Evolutionary conservation across 768 basidiomycete genomes (phyloP).

Genomic region (Boletus speciosus): DNA sequence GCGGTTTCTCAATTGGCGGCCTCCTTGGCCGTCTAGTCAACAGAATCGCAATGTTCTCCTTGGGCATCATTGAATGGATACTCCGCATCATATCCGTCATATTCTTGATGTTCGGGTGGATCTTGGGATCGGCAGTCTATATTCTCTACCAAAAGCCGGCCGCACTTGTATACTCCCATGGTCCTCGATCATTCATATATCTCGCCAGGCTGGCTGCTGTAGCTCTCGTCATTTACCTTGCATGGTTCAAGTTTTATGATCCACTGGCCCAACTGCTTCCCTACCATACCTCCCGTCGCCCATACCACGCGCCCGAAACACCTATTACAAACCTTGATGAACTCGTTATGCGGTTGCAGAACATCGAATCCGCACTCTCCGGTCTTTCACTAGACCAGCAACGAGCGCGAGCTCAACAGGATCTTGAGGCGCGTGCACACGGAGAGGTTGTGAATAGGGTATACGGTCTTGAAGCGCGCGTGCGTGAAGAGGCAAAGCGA

Average conservation of each 20-base stretch:
- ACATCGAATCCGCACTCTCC: slow-evolving; percentile 61
- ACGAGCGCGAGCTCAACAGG: slow-evolving; percentile 46
- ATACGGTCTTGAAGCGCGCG: slow-evolving; percentile 51
- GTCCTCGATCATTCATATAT: slow-evolving; percentile 29
- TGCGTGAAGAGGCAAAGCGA: slow-evolving; percentile 44
- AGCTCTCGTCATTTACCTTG: slow-evolving; percentile 41
- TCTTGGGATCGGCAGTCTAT: slow-evolving; percentile 49
- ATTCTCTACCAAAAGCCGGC: slow-evolving; percentile 47
- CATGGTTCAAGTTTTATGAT: slow-evolving; percentile 44
- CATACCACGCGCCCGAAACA: slow-evolving; percentile 52
- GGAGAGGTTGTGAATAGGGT: slow-evolving; percentile 54
- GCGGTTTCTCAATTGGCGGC: slow-evolving; percentile 45
- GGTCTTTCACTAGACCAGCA: slow-evolving; percentile 56
- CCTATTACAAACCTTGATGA: slow-evolving; percentile 68
- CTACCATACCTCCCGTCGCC: slow-evolving; percentile 27
- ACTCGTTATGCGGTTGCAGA: slow-evolving; percentile 56
- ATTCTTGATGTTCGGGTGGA: slow-evolving; percentile 44
- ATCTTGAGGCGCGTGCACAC: slow-evolving; percentile 48
- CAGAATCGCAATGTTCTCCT: slow-evolving; percentile 28
- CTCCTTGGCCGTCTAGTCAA: slow-evolving; percentile 44
- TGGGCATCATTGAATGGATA: slow-evolving; percentile 22
- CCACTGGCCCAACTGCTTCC: slow-evolving; percentile 34
- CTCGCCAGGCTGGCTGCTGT: slow-evolving; percentile 43
- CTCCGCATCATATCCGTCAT: slow-evolving; percentile 31
- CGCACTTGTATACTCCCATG: slow-evolving; percentile 35